Conservation (phyloP, 768 basidiomycete species). For the Polyporus arcularius region DNA sequence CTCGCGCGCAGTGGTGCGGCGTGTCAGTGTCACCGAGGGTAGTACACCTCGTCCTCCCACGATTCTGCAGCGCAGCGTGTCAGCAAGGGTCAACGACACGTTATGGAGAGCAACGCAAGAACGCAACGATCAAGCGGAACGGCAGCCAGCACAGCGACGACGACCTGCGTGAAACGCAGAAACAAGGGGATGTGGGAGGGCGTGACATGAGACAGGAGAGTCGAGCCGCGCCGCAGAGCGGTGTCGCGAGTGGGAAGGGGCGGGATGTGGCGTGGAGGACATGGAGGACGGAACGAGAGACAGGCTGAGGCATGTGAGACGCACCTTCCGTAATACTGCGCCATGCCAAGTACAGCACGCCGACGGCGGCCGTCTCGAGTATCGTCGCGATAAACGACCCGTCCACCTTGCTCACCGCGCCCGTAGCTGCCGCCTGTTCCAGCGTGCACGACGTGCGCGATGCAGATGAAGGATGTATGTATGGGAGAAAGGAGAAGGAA, state of each 20-base stretch:
- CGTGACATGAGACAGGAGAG: neutral
- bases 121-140: neutral
- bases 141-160: too few species aligned
- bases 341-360: constrained; percentile 78
- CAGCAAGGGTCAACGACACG: neutral
- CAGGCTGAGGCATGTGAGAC: constrained; percentile 22
- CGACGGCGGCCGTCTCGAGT: constrained; percentile 76
- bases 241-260: neutral
- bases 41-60: constrained; percentile 54
- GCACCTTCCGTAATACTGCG: constrained; percentile 85
- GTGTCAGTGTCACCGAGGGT: constrained; percentile 32
- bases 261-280: too few species aligned
- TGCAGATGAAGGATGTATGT: too few species aligned
- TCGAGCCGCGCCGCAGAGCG: neutral
- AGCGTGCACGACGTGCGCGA: too few species aligned
- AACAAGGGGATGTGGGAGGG: too few species aligned
- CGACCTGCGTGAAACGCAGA: too few species aligned
- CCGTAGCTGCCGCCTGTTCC: constrained; percentile 27
- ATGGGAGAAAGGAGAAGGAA: too few species aligned
- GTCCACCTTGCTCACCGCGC: constrained; percentile 71
- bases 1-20: neutral
- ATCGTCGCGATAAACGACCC: constrained; percentile 86
- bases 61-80: constrained; percentile 27
- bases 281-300: too few species aligned
- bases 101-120: neutral